Percentiles rank a stretch among this genome's conserved stretches.
Conservation (phyloP, 495 filamentous ascomycete genomes). For the Aspergillus carlsbadensis region DNA sequence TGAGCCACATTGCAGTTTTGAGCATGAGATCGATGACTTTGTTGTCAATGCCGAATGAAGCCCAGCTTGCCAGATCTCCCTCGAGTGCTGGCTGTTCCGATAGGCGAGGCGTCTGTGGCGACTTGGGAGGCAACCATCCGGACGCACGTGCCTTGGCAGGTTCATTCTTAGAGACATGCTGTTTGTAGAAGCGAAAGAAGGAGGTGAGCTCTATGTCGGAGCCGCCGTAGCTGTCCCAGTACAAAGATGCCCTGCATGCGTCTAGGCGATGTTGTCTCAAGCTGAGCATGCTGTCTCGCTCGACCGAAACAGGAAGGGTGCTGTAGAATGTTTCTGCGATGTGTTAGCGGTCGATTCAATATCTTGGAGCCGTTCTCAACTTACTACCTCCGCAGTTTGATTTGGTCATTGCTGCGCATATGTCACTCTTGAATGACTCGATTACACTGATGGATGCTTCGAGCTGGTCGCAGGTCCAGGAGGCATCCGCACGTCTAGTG, state of each 20-base stretch:
- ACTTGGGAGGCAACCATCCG: slow-evolving; percentile 21
- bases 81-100: slow-evolving; percentile 5
- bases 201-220: slow-evolving; percentile 62
- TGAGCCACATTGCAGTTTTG: slow-evolving; percentile 27
- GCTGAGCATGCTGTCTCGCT: slow-evolving; percentile 18
- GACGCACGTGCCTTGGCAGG: slow-evolving; percentile 18
- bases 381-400: slow-evolving; percentile 15
- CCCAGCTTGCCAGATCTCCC: slow-evolving; percentile 19
- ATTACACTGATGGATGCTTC: slow-evolving; percentile 20
- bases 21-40: slow-evolving; percentile 17
- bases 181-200: slow-evolving; percentile 48
- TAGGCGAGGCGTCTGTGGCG: slow-evolving; percentile 6
- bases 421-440: slow-evolving; percentile 22
- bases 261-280: slow-evolving; percentile 23
- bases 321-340: slow-evolving; percentile 18
- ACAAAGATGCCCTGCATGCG: slow-evolving; percentile 22
- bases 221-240: slow-evolving; percentile 50
- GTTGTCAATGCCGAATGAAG: background rate
- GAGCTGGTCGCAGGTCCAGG: slow-evolving; percentile 18
- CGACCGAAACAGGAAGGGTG: slow-evolving; percentile 8
- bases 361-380: background rate
- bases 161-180: slow-evolving; percentile 9
- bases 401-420: slow-evolving; percentile 1
- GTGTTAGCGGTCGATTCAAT: background rate
- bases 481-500: slow-evolving; percentile 5